Evolutionary conservation across 2,329 filamentous ascomycete genomes (phyloP), one percentile per base, ranked within the genome.

Genomic region (Grosmannia clavigera): DNA sequence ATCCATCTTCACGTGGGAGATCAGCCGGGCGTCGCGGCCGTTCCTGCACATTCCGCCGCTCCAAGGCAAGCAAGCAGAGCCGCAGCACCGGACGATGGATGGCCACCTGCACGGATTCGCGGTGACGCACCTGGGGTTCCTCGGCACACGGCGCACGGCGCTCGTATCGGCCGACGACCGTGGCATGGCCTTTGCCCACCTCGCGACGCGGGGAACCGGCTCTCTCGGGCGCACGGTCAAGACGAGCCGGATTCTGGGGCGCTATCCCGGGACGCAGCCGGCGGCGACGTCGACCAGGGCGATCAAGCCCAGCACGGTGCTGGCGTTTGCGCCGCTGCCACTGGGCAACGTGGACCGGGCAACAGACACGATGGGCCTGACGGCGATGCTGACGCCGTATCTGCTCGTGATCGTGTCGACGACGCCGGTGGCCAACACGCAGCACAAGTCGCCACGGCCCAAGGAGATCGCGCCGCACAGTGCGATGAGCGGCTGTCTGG

Each of bases 131-230:
- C 74, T 99, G n/a, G 94, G 92, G 0, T 99, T 99, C 69, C 78
- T 99, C 6, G 94, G 92, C 9, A 96, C 90, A 3, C 82, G 95
- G 61, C 92, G 94, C 67, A 99, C 94, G 16, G 94, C 95, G 3
- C 78, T 99, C 5, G 92, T 97, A 12, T 99, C 94, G 4, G 94
- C 94, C 2, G 92, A 99, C 72, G 89, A 95, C 67, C 84, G 84
- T 56, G 94, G 95, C 25, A 99, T 99, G 95, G 92, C 94, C 0
- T 99, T 99, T 71, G 96, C 94, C 3, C 95, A 99, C 72, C 81
- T 99, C 11, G 95, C 94, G 11, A 95, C 90, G 11, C 81, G 95
- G 67, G 95, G 94, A 1, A 86, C 95, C 46, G 94, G 94, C 3
- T 82, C 91, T 29, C 80, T 99, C 27, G 91, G 87, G 6, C 83